A percentile compares a stretch with the other conserved stretches of the same genome.
Evolutionary conservation across 345 rosid genomes (phyloP).

Genomic region (Erysimum cheiranthoides): DNA sequence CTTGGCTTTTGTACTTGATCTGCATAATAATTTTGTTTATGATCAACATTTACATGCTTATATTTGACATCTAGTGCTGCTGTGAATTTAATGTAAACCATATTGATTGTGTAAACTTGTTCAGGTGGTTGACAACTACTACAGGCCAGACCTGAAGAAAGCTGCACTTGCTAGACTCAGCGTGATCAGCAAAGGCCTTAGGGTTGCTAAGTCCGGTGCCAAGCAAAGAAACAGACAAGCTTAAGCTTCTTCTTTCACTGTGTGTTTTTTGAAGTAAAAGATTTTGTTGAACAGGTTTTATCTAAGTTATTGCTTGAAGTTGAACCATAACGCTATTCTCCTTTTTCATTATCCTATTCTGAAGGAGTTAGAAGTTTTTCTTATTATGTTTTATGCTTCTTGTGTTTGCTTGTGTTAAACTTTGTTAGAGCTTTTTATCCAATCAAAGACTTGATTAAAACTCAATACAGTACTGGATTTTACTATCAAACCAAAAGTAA

Average conservation of each 20-base stretch:
- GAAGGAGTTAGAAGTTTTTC: conserved; percentile 15
- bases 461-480: background rate
- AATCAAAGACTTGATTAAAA: background rate
- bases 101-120: background rate
- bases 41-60: background rate
- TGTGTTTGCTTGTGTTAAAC: background rate
- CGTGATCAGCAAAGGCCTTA: conserved; percentile 76
- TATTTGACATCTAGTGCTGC: too few species aligned
- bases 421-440: background rate
- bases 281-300: conserved; percentile 39
- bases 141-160: conserved; percentile 87
- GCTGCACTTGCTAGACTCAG: conserved; percentile 94
- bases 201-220: conserved; percentile 85
- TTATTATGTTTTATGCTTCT: background rate
- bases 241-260: background rate
- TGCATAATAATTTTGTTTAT: background rate
- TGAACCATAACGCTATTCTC: conserved; percentile 28
- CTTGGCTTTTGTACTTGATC: conserved; percentile 42
- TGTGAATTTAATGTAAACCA: background rate
- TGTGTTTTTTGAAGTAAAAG: conserved; percentile 34
- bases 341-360: conserved; percentile 21
- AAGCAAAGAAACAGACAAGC: conserved; percentile 93
- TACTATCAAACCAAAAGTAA: background rate
- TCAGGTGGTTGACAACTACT: conserved; percentile 83
- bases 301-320: conserved; percentile 20